A percentile compares a stretch with the other conserved stretches of the same genome.
phyloP scores from a whole-genome alignment of 2,329 filamentous ascomycete genomes.

The Mollisiaceae sp. region DNA sequence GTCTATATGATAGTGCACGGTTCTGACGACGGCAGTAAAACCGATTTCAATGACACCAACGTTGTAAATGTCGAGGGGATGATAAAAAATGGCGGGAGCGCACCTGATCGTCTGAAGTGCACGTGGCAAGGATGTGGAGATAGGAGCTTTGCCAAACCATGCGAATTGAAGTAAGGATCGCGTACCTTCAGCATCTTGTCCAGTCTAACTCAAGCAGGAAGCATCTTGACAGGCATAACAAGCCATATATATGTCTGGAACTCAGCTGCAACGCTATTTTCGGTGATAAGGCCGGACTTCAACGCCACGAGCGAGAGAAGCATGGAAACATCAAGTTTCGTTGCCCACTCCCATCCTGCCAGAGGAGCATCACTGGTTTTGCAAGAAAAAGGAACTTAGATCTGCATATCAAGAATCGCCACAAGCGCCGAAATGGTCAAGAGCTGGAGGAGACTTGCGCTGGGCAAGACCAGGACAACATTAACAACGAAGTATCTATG shows the following conservation, averaged over 20 bases:
- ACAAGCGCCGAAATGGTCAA: background rate
- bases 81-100: background rate
- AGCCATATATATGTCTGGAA: slow-evolving; percentile 5
- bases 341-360: background rate
- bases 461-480: background rate
- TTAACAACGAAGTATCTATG: background rate
- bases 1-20: too few species aligned
- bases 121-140: background rate
- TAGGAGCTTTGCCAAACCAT: background rate
- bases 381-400: slow-evolving; percentile 4
- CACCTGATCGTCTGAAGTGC: background rate
- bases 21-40: too few species aligned
- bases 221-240: slow-evolving; percentile 7
- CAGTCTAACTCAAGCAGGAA: background rate
- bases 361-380: background rate
- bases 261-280: background rate
- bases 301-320: slow-evolving; percentile 5
- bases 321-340: background rate
- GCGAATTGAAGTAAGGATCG: background rate
- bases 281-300: slow-evolving; percentile 8
- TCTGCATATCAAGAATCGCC: background rate
- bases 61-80: background rate
- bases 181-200: background rate
- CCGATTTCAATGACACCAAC: too few species aligned
- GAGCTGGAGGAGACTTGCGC: too few species aligned